Base-by-base conservation (phyloP, 129 eudicot species). In the Gnaphalium uliginosum region DNA sequence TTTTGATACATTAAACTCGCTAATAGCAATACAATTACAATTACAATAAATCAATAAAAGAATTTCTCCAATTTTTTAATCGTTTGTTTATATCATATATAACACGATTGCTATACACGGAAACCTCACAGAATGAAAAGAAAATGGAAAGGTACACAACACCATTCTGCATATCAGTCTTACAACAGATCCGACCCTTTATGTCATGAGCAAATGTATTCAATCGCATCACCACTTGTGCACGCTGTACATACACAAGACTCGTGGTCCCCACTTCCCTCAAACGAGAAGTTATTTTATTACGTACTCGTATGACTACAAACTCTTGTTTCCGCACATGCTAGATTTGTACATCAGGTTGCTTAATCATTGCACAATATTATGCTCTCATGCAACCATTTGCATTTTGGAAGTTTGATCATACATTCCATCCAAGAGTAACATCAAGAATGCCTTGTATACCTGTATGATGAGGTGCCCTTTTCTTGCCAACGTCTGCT, bases 401-500 rank as follows among this genome's bases (percentile, higher is more conserved):
- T 51, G 41, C 48, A 29, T 2, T 78, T 24, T 2, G 10, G 25
- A 61, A 48, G 5, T 33, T 73, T 23, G 63, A 72, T 33, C 15
- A 72, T 2, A 63, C 24, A 51, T 8, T 21, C 25, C 18, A 57
- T 68, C 21, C 8, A 19, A 61, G 43, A 22, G 19, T 14, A 48
- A 78, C 64, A 57, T 80, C 75, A 80, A 57, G 79, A 59, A 57
- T 74, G 18, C 61, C 79, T 67, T 46, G 79, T 9, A 53, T 51
- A 75, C 41, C 79, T 56, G 30, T 33, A 43, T 19, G 74, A 53
- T 22, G 53, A 46, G 53, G 18, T 46, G 53, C 18, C 4, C 1
- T 46, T 46, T 46, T 46, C 53, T 46, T 81, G 87, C 86, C 87
- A 83, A 57, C 86, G 84, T 58, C 93, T 81, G 76, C 88, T 81